Base-by-base conservation (phyloP, 192 early-diverging fungal genomes). In the Nowakowskiella sp. region DNA sequence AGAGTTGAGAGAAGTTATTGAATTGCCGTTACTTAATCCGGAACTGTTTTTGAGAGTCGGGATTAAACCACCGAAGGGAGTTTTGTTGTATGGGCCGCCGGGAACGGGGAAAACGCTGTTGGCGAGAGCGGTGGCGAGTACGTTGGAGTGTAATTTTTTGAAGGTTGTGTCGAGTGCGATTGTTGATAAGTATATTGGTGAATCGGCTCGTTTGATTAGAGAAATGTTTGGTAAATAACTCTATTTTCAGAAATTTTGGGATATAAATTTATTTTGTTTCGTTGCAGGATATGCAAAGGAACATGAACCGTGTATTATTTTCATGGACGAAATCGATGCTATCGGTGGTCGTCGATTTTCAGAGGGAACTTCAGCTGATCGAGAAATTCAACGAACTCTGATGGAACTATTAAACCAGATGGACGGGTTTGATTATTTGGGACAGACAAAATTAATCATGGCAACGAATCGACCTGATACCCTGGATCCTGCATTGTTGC, bases 251-350 rank as follows among this genome's bases (percentile, higher is more conserved):
- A n/a, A 13, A 32, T 19, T 16, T 9, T 6, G 16, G 36, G n/a
- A 34, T 51, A 16, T 7, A n/a, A 44, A 42, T 6, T 19, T 16
- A 51, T 21, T 21, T 34, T 44, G 50, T n/a, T 53, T 49, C 16
- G 39, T 56, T 8, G 2, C 53, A 83, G 81, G 76, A 0, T 99
- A 99, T 71, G 96, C 96, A 30, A 89, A 86, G 55, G 94, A 97
- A 64, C 96, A 99, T 67, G 92, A 99, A 60, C 96, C 96, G 7
- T 99, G 96, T 72, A 96, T 99, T 54, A 99, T 99, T 32, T 99
- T 99, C 60, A 99, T 99, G 94, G 96, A 99, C 70, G 96, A 99
- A 65, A 95, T 99, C 65, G 96, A 99, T 74, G 94, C 96, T 26
- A 99, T 99, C 74, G 96, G 94, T 70, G 94, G 94, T 6, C 80